phyloP scores from a whole-genome alignment of 345 rosid species.

The Limnanthes douglasii region DNA sequence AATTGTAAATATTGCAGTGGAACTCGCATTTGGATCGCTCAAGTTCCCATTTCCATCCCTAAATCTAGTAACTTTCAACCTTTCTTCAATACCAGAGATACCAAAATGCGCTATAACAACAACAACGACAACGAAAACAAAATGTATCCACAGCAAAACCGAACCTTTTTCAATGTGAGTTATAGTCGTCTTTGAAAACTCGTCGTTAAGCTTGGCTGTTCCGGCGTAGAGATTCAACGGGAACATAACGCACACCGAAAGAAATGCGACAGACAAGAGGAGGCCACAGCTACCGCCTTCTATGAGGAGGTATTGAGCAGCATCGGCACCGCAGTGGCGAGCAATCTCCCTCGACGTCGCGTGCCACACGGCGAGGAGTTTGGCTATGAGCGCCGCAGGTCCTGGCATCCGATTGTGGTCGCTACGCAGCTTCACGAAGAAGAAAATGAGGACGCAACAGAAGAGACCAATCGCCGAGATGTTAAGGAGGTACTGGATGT shows the following conservation, averaged over 20 bases:
- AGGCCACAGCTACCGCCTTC: slow-evolving; percentile 82
- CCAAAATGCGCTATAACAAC: slow-evolving; percentile 57
- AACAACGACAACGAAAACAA: slow-evolving; percentile 45
- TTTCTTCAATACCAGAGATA: slow-evolving; percentile 45
- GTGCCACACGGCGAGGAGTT: slow-evolving; percentile 96
- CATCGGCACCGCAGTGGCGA: slow-evolving; percentile 90
- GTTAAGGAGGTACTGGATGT: slow-evolving; percentile 84
- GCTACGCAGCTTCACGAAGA: slow-evolving; percentile 87
- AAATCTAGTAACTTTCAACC: slow-evolving; percentile 75
- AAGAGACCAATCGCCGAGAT: slow-evolving; percentile 72
- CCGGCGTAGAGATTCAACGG: slow-evolving; percentile 79
- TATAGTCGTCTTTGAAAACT: slow-evolving; percentile 81
- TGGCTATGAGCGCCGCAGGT: slow-evolving; percentile 45
- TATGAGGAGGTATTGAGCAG: slow-evolving; percentile 79
- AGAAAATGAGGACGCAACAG: slow-evolving; percentile 72
- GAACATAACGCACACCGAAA: slow-evolving; percentile 50
- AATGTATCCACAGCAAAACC: slow-evolving; percentile 71
- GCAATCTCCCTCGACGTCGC: slow-evolving; percentile 83
- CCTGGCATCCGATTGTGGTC: slow-evolving; percentile 91
- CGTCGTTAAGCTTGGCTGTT: slow-evolving; percentile 51
- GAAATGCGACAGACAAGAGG: slow-evolving; percentile 29
- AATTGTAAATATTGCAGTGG: slow-evolving; percentile 69
- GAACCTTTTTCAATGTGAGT: slow-evolving; percentile 79
- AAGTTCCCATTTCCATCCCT: slow-evolving; percentile 90
- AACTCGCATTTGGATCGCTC: slow-evolving; percentile 43